phyloP scores from a whole-genome alignment of 805 yeast genomes.

The Yamadazyma laniorum region DNA sequence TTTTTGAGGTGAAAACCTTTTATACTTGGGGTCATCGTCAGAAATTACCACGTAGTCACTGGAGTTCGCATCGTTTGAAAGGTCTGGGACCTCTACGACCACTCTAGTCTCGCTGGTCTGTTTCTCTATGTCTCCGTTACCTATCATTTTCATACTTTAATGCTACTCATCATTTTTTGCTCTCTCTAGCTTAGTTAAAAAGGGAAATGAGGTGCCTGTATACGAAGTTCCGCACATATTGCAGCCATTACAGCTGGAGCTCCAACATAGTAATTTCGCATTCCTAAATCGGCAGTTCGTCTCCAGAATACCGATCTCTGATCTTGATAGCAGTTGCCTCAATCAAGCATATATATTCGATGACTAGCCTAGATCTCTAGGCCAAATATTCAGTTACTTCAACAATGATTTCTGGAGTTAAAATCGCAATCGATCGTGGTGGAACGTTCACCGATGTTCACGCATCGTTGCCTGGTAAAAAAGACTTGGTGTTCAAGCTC shows the following conservation, averaged over 20 bases:
- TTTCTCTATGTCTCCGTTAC: neutral
- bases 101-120: neutral
- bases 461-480: constrained; percentile 45
- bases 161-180: too few species aligned
- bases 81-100: neutral
- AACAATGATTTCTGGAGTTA: constrained; percentile 2
- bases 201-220: neutral
- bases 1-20: neutral
- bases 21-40: neutral
- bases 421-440: constrained; percentile 42
- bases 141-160: neutral
- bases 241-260: neutral
- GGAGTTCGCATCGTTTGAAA: neutral
- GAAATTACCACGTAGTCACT: neutral
- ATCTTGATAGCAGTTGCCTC: too few species aligned
- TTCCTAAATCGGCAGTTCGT: neutral
- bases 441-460: constrained; percentile 80
- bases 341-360: neutral
- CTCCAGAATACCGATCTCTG: neutral
- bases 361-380: neutral
- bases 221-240: neutral
- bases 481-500: constrained; percentile 65
- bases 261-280: neutral
- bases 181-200: neutral
- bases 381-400: neutral